Conservation (phyloP, 2,329 filamentous ascomycete genomes). For the Pseudogymnoascus verrucosus region DNA sequence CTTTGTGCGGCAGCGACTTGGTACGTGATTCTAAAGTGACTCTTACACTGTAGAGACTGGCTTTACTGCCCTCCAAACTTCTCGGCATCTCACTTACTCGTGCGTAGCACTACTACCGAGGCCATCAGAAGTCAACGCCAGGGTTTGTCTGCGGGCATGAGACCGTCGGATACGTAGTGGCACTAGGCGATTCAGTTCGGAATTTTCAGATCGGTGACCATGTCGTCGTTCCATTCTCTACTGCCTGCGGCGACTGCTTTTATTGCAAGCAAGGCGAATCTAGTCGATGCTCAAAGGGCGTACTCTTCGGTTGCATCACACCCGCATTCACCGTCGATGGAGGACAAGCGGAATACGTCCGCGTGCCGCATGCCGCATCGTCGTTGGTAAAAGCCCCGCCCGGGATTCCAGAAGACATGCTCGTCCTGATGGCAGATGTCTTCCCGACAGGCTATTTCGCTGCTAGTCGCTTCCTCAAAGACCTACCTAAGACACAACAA, state of each 20-base stretch:
- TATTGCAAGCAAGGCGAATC: slow-evolving; percentile 42
- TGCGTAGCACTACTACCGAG: slow-evolving; percentile 47
- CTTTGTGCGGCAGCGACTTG: too few species aligned
- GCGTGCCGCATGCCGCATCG: background rate
- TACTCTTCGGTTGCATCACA: slow-evolving; percentile 29
- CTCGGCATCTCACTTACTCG: too few species aligned
- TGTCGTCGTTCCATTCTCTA: slow-evolving; percentile 43
- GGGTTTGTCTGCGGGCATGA: slow-evolving; percentile 69
- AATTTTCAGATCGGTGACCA: slow-evolving; percentile 51
- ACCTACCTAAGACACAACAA: slow-evolving; percentile 12
- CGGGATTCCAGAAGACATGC: slow-evolving; percentile 27
- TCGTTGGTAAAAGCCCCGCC: slow-evolving; percentile 1
- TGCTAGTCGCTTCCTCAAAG: slow-evolving; percentile 19
- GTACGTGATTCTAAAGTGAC: too few species aligned
- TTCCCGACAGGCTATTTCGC: slow-evolving; percentile 21
- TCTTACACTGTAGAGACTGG: too few species aligned
- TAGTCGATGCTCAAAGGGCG: slow-evolving; percentile 35
- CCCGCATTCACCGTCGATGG: background rate
- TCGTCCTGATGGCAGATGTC: slow-evolving; percentile 25
- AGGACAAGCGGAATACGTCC: slow-evolving; percentile 1
- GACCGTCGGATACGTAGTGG: slow-evolving; percentile 57
- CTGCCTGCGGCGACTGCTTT: slow-evolving; percentile 40
- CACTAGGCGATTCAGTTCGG: slow-evolving; percentile 5
- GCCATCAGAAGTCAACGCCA: slow-evolving; percentile 59
- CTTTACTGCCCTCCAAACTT: too few species aligned